These are phyloP conservation scores for Zasmidium cellare DNA, from an alignment of 2,329 filamentous ascomycete genomes.

Conservation along the genomic window DNA sequence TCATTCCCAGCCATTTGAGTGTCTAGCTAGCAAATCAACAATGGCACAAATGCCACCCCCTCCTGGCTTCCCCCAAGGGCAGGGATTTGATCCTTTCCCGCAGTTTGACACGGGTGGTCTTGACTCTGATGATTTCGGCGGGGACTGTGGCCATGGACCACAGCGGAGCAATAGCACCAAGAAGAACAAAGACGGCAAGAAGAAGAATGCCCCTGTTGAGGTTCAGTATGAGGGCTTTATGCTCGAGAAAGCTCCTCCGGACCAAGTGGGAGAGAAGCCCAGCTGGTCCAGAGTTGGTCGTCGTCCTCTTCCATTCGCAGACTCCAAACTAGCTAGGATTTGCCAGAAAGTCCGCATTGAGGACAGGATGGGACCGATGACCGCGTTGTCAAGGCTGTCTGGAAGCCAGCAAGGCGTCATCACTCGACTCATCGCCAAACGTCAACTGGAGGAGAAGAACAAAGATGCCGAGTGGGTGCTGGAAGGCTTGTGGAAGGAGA, in stretches of 20 bases:
- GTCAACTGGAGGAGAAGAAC: conserved; percentile 7
- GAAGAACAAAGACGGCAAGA: conserved; percentile 2
- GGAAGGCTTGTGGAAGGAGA: conserved; percentile 3
- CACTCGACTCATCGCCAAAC: conserved; percentile 2
- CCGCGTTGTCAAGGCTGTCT: neutral
- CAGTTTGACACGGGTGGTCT: conserved; percentile 4
- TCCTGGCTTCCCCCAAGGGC: neutral
- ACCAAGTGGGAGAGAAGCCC: neutral
- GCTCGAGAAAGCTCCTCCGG: conserved; percentile 1
- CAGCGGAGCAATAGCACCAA: neutral
- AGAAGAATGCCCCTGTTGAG: conserved; percentile 2
- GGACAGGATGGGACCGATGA: conserved; percentile 3
- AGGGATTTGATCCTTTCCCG: neutral
- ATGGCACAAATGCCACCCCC: conserved; percentile 1
- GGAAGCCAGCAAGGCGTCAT: conserved; percentile 8
- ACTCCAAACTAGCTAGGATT: conserved; percentile 5
- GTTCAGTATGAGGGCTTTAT: conserved; percentile 1
- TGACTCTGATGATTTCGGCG: neutral
- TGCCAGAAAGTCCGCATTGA: conserved; percentile 6
- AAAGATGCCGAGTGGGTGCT: conserved; percentile 9
- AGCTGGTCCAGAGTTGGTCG: conserved; percentile 9
- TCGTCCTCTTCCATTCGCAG: neutral
- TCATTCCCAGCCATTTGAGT: neutral
- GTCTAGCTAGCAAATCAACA: neutral
- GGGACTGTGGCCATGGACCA: neutral